These are phyloP conservation scores for Lodderomyces theae DNA, from an alignment of 1,139 yeast species.

Conservation along the genomic window DNA sequence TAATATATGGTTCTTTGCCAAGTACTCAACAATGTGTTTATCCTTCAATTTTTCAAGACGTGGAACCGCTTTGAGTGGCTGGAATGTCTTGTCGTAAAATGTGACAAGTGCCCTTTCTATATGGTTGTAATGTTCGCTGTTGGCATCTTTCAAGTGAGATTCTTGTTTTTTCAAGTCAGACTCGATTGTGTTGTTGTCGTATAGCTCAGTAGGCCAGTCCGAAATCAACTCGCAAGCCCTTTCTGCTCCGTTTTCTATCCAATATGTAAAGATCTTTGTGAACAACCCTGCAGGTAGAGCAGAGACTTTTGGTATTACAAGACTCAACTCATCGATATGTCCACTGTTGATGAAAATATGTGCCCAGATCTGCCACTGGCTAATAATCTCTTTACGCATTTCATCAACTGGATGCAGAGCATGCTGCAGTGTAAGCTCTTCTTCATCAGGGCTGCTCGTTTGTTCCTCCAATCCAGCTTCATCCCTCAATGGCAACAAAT, in stretches of 20 bases:
- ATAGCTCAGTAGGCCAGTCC: slow-evolving; percentile 61
- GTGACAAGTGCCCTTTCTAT: slow-evolving; percentile 54
- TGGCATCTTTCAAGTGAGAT: slow-evolving; percentile 7
- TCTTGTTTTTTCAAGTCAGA: slow-evolving; percentile 44
- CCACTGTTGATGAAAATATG: slow-evolving; percentile 49
- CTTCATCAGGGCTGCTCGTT: slow-evolving; percentile 12
- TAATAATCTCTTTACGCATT: slow-evolving; percentile 25
- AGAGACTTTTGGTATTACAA: slow-evolving; percentile 52
- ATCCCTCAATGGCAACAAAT: slow-evolving; percentile 24
- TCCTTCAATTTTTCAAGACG: slow-evolving; percentile 61
- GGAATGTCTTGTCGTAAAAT: slow-evolving; percentile 55
- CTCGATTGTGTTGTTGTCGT: slow-evolving; percentile 46
- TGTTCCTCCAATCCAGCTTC: slow-evolving; percentile 30
- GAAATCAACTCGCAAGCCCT: slow-evolving; percentile 42
- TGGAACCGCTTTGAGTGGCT: slow-evolving; percentile 60
- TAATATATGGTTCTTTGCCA: slow-evolving; percentile 61
- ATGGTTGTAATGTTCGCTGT: slow-evolving; percentile 8
- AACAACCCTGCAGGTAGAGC: slow-evolving; percentile 41
- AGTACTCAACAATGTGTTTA: slow-evolving; percentile 51
- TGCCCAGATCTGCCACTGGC: slow-evolving; percentile 71
- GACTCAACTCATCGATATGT: slow-evolving; percentile 48
- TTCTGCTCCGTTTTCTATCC: slow-evolving; percentile 35
- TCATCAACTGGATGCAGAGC: slow-evolving; percentile 32
- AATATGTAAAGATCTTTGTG: slow-evolving; percentile 49
- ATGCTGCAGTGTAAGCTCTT: slow-evolving; percentile 1